These are phyloP conservation scores for Cryptococcus wingfieldii DNA, from an alignment of 1,284 basidiomycete genomes.

Conservation along the genomic window DNA sequence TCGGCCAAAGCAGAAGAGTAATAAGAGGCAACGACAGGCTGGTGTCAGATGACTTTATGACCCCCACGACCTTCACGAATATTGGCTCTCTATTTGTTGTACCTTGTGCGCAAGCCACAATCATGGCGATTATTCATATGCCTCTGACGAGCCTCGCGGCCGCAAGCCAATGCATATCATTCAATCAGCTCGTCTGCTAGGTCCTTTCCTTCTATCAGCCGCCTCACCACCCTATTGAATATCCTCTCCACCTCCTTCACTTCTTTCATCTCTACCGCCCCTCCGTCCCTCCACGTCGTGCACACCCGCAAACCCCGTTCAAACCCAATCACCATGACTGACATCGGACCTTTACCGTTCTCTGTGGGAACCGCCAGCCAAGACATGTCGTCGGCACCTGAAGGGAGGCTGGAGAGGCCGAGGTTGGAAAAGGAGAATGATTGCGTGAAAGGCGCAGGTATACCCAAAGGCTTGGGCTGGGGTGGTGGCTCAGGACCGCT, in stretches of 20 bases:
- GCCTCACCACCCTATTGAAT: slow-evolving; percentile 10
- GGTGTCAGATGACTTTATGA: neutral
- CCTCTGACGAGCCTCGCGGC: too few relatives aligned
- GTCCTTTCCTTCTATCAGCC: neutral
- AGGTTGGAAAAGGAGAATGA: slow-evolving; percentile 28
- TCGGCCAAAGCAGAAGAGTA: neutral
- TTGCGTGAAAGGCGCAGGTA: slow-evolving; percentile 13
- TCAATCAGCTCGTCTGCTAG: neutral
- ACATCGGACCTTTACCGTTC: slow-evolving; percentile 21
- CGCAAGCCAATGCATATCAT: too few relatives aligned
- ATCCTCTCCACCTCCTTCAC: slow-evolving; percentile 10
- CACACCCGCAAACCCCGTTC: slow-evolving; percentile 29
- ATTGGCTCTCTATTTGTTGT: too few relatives aligned
- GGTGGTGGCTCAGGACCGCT: slow-evolving; percentile 6
- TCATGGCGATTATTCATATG: neutral
- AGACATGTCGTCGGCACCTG: slow-evolving; percentile 22
- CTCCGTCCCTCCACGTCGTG: slow-evolving; percentile 25
- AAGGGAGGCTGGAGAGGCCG: slow-evolving; percentile 22
- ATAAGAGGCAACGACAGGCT: slow-evolving; percentile 1
- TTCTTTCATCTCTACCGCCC: slow-evolving; percentile 10
- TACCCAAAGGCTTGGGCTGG: slow-evolving; percentile 24
- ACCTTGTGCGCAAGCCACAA: too few relatives aligned
- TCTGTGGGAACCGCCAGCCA: slow-evolving; percentile 27
- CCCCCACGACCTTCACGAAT: too few relatives aligned
- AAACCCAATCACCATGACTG: slow-evolving; percentile 26